Base-by-base conservation (phyloP, 177 flowering plant species). In the Telopea speciosissima region DNA sequence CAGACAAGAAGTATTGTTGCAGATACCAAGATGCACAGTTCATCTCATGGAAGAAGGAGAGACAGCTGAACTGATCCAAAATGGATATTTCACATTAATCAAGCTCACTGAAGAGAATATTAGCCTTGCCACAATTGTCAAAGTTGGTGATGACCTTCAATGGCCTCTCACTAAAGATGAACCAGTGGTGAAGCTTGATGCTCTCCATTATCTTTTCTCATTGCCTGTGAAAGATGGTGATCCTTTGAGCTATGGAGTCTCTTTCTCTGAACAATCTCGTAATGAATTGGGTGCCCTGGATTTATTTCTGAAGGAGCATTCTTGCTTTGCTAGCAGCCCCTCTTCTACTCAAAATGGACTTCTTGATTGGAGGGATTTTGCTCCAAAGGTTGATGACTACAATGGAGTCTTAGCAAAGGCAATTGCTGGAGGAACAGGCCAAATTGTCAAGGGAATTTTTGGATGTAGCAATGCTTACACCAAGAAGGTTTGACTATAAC, bases 161-260 rank as follows among this genome's bases (percentile, higher is more conserved):
- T 94, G 98, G 98, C 98, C 98, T 10, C 74, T 94, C 69, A 91
- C 97, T 0, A 94, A 88, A 76, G 98, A 91, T 28, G 96, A 90
- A 75, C 95, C 97, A 0, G 95, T 92, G 0, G 87, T 94, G 75
- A 90, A 90, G 77, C 82, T 91, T 5, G 89, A 86, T 63, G 31
- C 80, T 24, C 72, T 82, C 9, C 85, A 91, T 69, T 94, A 90
- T 52, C 82, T 91, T 17, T 94, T 94, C 70, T 80, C 98, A 0
- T 63, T 94, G 78, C 94, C 92, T 0, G 71, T 89, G 74, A 75
- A 79, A 44, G 93, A 81, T 33, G 82, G 79, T 1, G 84, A 83
- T 40, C 83, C 88, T 23, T 69, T 89, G 70, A 94, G 86, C 81
- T 94, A 90, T 74, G 98, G 97, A 0, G 90, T 91, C 12, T 68